Percentiles rank a stretch among this genome's conserved stretches.
Conservation (phyloP, 495 filamentous ascomycete species). For the Diplogelasinospora grovesii region DNA sequence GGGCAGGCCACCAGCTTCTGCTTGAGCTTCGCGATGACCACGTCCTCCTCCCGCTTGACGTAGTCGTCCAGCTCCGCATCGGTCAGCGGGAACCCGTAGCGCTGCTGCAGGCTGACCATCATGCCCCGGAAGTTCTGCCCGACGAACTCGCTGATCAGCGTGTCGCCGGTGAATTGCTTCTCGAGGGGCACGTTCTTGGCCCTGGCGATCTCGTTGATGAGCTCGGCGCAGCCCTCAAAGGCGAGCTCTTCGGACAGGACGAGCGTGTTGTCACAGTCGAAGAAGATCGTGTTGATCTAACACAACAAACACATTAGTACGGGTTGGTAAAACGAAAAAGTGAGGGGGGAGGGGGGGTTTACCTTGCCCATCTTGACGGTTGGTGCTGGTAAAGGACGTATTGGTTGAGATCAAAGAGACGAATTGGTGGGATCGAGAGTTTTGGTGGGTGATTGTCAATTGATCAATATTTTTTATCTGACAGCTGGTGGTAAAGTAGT, state of each 20-base stretch:
- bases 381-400: too few species aligned
- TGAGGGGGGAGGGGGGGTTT: too few species aligned
- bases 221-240: conserved; percentile 89
- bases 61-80: conserved; percentile 66
- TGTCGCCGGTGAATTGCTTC: conserved; percentile 69
- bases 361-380: conserved; percentile 16
- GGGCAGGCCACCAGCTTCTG: conserved; percentile 60
- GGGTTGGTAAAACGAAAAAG: too few species aligned
- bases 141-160: conserved; percentile 83
- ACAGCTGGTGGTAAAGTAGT: too few species aligned
- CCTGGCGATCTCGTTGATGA: conserved; percentile 83
- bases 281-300: conserved; percentile 57
- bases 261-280: conserved; percentile 98
- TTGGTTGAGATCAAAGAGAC: too few species aligned
- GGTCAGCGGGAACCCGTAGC: conserved; percentile 64
- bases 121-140: conserved; percentile 96
- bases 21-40: conserved; percentile 78
- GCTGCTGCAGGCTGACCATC: conserved; percentile 62
- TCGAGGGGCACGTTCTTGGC: conserved; percentile 48
- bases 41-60: conserved; percentile 73
- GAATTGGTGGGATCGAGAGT: too few species aligned
- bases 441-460: too few species aligned
- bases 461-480: too few species aligned
- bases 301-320: not conserved
- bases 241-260: conserved; percentile 87